Evolutionary conservation across 495 filamentous ascomycete genomes (phyloP), one percentile per base, ranked within the genome.

Genomic region (Neurospora sp.): DNA sequence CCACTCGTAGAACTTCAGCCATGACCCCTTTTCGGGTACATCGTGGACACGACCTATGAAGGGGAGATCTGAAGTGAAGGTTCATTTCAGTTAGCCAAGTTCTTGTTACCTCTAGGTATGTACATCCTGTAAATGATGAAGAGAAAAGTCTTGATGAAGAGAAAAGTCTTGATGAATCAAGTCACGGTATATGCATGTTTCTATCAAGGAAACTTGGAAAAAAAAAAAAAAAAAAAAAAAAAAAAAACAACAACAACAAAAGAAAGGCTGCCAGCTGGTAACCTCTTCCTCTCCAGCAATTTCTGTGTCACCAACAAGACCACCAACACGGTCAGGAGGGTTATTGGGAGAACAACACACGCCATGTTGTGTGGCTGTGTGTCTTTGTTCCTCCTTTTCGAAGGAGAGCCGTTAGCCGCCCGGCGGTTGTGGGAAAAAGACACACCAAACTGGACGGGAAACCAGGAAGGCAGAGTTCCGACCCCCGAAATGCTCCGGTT

Each of bases 1-100:
- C 90, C 90, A 92, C 74, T 88, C 86, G 48, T 87, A 82, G 71
- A 91, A 89, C 76, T 90, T 87, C 42, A 87, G 74, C 84, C 86
- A 90, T 10, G 85, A 78, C 20, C 79, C 75, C 22, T 86, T 78
- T 40, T 79, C 75, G 2, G 88, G 89, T 5, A 91, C 75, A 75
- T 90, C 88, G 71, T 88, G 88, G 5, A 90, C 79, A 18, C 87
- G 86, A 38, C 89, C 89, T 71, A 91, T 81, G 46, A 87, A 78
- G 5, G 89, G 88, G 11, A 84, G 75, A 39, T 79, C 85, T 84
- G 59, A 1, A 27, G 35, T 44, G n/a, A 4, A 42, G 40, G 40
- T 35, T 37, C 12, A 46, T 68, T 18, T 40, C 11, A 5, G 41
- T 31, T 11, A 40, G 73, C 71, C 2, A 22, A 22, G 14, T 3